Conservation (phyloP, 805 yeast species). For the Saccharomycopsis guyanensis region DNA sequence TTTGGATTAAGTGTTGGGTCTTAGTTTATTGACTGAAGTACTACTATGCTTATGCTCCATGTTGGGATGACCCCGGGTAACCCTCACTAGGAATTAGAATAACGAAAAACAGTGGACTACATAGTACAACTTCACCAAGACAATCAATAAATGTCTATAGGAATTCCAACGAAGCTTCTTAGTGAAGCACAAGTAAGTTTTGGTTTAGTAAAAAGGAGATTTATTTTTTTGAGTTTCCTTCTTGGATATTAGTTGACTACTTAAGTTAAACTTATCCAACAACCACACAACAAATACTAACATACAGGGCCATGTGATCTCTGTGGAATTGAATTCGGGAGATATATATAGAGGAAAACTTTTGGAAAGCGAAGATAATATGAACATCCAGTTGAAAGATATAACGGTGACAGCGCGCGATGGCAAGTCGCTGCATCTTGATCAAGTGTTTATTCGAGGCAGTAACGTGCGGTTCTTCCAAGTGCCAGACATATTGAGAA, state of each 20-base stretch:
- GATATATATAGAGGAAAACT: constrained; percentile 84
- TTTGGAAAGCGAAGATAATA: constrained; percentile 83
- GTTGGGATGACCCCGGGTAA: too few relatives aligned
- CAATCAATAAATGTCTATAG: constrained; percentile 42
- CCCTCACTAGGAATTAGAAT: too few relatives aligned
- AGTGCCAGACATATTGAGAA: constrained; percentile 79
- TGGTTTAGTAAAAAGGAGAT: neutral
- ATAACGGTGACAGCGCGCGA: constrained; percentile 71
- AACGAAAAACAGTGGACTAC: too few relatives aligned
- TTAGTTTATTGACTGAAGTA: too few relatives aligned
- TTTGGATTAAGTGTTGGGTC: neutral
- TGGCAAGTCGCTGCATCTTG: constrained; percentile 68
- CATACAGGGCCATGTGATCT: constrained; percentile 82
- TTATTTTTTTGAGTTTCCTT: constrained; percentile 1
- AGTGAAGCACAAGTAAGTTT: constrained; percentile 83
- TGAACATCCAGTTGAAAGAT: constrained; percentile 84
- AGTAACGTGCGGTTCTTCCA: constrained; percentile 78
- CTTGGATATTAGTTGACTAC: too few relatives aligned
- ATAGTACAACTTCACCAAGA: too few relatives aligned
- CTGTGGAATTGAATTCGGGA: constrained; percentile 79
- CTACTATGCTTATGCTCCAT: too few relatives aligned
- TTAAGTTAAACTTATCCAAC: neutral
- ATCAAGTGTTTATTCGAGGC: constrained; percentile 85
- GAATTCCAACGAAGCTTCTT: constrained; percentile 78
- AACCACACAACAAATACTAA: constrained; percentile 21